Evolutionary conservation across 1,284 basidiomycete genomes (phyloP).

Genomic region (Mycosarcoma maydis): DNA sequence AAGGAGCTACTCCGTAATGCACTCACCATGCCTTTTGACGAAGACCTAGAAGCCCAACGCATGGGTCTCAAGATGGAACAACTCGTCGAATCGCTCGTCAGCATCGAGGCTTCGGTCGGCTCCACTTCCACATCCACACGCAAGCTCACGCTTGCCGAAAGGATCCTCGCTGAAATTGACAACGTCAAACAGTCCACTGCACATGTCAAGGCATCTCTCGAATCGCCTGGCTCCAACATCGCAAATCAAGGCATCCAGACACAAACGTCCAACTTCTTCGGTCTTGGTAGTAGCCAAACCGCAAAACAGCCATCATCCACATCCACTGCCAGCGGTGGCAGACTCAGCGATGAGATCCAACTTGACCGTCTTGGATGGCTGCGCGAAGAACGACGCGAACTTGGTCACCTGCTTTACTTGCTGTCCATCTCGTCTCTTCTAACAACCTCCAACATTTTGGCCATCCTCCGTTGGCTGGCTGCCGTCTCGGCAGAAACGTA

Average conservation of each 20-base stretch:
- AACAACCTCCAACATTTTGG: slow-evolving; percentile 41
- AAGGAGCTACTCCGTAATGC: slow-evolving; percentile 58
- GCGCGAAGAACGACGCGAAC: slow-evolving; percentile 56
- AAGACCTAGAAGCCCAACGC: slow-evolving; percentile 46
- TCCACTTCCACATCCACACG: slow-evolving; percentile 12
- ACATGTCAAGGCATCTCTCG: slow-evolving; percentile 45
- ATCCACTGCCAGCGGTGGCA: slow-evolving; percentile 15
- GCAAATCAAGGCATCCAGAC: slow-evolving; percentile 36
- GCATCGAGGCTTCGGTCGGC: slow-evolving; percentile 25
- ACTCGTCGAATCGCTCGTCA: slow-evolving; percentile 54
- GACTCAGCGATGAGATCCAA: slow-evolving; percentile 62
- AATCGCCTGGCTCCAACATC: slow-evolving; percentile 18
- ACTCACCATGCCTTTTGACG: slow-evolving; percentile 57
- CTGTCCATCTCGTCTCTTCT: slow-evolving; percentile 58
- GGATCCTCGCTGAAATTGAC: slow-evolving; percentile 53
- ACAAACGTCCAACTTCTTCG: slow-evolving; percentile 41
- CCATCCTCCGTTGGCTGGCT: slow-evolving; percentile 49
- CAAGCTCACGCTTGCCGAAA: slow-evolving; percentile 34
- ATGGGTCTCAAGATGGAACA: slow-evolving; percentile 58
- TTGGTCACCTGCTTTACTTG: slow-evolving; percentile 61
- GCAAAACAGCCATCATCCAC: slow-evolving; percentile 18
- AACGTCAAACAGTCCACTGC: slow-evolving; percentile 32
- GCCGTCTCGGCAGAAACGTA: slow-evolving; percentile 48
- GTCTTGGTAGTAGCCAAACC: slow-evolving; percentile 32
- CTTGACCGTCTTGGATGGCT: slow-evolving; percentile 59